phyloP scores from a whole-genome alignment of 2,329 filamentous ascomycete genomes.

The Sclerotinia subarctica region DNA sequence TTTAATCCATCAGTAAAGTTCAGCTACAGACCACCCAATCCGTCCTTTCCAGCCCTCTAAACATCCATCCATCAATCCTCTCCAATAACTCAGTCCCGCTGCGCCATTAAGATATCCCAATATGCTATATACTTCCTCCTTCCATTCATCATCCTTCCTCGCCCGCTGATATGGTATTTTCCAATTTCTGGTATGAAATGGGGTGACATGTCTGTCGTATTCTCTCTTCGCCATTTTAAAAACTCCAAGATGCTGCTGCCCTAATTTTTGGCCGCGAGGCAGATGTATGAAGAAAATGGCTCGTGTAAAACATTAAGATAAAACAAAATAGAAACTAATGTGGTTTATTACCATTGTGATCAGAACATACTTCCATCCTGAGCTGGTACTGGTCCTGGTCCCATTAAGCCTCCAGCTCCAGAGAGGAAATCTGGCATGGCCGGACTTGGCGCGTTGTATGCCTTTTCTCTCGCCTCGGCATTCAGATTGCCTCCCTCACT shows the following conservation, averaged over 20 bases:
- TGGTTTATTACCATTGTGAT: conserved; percentile 19
- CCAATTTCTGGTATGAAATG: conserved; percentile 11
- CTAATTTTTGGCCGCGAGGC: conserved; percentile 30
- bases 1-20: not conserved
- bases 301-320: conserved; percentile 35
- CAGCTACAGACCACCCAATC: not conserved
- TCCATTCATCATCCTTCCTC: not conserved
- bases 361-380: conserved; percentile 37
- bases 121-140: conserved; percentile 20
- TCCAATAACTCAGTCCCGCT: conserved; percentile 32
- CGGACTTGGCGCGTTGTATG: conserved; percentile 32
- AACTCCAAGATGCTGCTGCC: conserved; percentile 30
- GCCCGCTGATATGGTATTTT: conserved; percentile 6
- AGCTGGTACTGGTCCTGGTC: not conserved
- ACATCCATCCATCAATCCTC: not conserved
- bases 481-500: conserved; percentile 39
- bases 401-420: conserved; percentile 6
- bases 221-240: conserved; percentile 4
- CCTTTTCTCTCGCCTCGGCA: conserved; percentile 31
- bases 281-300: conserved; percentile 27
- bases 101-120: conserved; percentile 26
- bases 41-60: not conserved
- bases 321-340: conserved; percentile 24
- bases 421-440: conserved; percentile 31
- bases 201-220: not conserved